phyloP scores from a whole-genome alignment of 2,329 filamentous ascomycete genomes.

The Capronia epimyces region DNA sequence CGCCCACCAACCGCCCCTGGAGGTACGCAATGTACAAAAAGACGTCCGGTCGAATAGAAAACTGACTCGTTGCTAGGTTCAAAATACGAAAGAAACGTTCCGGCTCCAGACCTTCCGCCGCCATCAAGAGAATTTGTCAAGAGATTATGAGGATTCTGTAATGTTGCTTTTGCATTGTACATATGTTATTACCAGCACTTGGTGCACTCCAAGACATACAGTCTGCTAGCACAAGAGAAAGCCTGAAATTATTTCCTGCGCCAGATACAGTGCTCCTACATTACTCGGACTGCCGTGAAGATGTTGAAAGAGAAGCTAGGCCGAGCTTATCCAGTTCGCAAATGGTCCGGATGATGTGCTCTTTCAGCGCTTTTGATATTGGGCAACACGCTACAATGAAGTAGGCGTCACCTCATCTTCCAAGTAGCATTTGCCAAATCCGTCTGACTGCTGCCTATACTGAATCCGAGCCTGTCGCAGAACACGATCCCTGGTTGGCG shows the following conservation, averaged over 20 bases:
- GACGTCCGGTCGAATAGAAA: background rate
- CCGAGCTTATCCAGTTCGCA: too few species aligned
- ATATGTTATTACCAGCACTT: conserved; percentile 14
- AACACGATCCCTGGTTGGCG: too few species aligned
- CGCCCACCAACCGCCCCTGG: conserved; percentile 83
- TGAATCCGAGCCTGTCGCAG: too few species aligned
- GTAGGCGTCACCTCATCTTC: too few species aligned
- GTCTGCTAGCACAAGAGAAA: conserved; percentile 12
- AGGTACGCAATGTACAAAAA: conserved; percentile 50
- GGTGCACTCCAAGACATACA: background rate
- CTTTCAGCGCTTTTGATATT: too few species aligned
- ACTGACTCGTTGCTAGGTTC: conserved; percentile 56
- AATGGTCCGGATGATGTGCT: too few species aligned
- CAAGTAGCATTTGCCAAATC: too few species aligned
- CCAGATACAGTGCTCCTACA: too few species aligned
- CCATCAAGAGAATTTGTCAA: conserved; percentile 31
- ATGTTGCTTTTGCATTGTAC: conserved; percentile 13
- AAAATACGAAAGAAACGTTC: conserved; percentile 92
- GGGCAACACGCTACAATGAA: too few species aligned
- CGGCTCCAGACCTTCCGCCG: conserved; percentile 64
- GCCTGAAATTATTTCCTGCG: conserved; percentile 2
- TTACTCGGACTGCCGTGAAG: too few species aligned
- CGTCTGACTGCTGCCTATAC: too few species aligned
- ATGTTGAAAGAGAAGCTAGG: too few species aligned
- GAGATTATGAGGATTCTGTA: conserved; percentile 23